Evolutionary conservation across 2,329 filamentous ascomycete species (phyloP).

Genomic region (Lachnellula suecica): DNA sequence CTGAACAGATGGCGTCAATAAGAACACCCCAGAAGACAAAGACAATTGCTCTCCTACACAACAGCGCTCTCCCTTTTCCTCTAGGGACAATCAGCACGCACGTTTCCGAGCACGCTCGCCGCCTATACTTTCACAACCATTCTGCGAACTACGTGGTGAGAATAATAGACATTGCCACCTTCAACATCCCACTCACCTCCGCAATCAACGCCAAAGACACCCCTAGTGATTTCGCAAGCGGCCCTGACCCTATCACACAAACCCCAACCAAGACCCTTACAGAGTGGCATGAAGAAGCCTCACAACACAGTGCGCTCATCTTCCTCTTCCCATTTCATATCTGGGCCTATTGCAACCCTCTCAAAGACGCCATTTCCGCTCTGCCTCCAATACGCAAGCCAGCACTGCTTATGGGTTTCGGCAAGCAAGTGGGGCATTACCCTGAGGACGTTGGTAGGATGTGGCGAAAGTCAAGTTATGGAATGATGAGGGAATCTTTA

Average conservation of each 20-base stretch:
- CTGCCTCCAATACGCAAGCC: slow-evolving; percentile 1
- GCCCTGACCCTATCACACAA: neutral
- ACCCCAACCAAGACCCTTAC: neutral
- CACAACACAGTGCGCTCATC: neutral
- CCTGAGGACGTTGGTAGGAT: neutral
- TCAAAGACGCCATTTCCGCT: slow-evolving; percentile 1
- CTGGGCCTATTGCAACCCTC: slow-evolving; percentile 2
- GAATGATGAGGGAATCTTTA: slow-evolving; percentile 4
- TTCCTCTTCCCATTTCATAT: slow-evolving; percentile 2
- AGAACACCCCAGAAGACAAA: neutral
- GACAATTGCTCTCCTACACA: slow-evolving; percentile 3
- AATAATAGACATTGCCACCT: neutral
- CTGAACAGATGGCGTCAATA: neutral
- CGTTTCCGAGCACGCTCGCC: neutral
- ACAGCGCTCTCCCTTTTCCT: slow-evolving; percentile 1
- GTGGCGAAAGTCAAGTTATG: neutral
- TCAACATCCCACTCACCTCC: neutral
- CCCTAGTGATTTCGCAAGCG: neutral
- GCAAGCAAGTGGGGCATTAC: neutral
- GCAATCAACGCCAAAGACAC: neutral
- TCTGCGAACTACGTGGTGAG: neutral
- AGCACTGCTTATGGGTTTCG: neutral
- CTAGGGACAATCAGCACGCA: neutral
- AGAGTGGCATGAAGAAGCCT: neutral
- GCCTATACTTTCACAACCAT: neutral